Evolutionary conservation across 163 green algal genomes (phyloP).

Genomic region (Chlamydomonas reinhardtii): DNA sequence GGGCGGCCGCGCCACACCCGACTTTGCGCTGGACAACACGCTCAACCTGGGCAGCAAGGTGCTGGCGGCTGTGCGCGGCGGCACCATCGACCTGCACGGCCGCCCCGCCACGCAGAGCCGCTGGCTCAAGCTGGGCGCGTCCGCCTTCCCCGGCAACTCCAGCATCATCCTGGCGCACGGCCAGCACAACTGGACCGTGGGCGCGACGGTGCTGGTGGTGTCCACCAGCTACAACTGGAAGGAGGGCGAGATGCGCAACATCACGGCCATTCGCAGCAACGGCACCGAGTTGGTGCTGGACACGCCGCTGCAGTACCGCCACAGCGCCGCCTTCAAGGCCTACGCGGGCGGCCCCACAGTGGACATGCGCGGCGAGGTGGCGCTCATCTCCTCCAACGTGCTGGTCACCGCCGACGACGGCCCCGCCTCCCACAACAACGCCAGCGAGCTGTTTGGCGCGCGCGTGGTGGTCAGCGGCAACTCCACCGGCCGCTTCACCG

Average conservation of each 20-base stretch:
- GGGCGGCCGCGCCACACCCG: conserved; percentile 52
- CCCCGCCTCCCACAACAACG: neutral
- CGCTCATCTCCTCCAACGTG: conserved; percentile 32
- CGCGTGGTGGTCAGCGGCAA: conserved; percentile 55
- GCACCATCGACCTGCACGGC: conserved; percentile 40
- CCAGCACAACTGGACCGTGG: conserved; percentile 16
- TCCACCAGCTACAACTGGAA: conserved; percentile 40
- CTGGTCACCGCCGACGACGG: conserved; percentile 40
- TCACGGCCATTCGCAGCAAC: conserved; percentile 15
- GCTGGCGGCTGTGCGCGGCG: conserved; percentile 57
- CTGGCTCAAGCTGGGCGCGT: conserved; percentile 55
- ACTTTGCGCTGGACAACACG: conserved; percentile 53
- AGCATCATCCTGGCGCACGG: neutral
- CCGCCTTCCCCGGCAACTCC: conserved; percentile 18
- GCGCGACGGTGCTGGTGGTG: conserved; percentile 29
- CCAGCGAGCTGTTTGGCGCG: conserved; percentile 59
- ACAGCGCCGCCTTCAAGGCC: neutral
- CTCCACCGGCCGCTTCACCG: conserved; percentile 39
- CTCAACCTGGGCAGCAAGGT: conserved; percentile 66
- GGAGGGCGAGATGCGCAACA: conserved; percentile 39
- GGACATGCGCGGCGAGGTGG: conserved; percentile 51
- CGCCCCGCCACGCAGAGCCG: conserved; percentile 13
- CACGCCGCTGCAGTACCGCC: conserved; percentile 17
- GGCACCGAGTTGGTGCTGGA: conserved; percentile 29
- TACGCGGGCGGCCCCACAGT: conserved; percentile 16